A percentile compares a stretch with the other conserved stretches of the same genome.
Evolutionary conservation across 805 yeast species (phyloP).

Genomic region (Wickerhamiella nectarea): DNA sequence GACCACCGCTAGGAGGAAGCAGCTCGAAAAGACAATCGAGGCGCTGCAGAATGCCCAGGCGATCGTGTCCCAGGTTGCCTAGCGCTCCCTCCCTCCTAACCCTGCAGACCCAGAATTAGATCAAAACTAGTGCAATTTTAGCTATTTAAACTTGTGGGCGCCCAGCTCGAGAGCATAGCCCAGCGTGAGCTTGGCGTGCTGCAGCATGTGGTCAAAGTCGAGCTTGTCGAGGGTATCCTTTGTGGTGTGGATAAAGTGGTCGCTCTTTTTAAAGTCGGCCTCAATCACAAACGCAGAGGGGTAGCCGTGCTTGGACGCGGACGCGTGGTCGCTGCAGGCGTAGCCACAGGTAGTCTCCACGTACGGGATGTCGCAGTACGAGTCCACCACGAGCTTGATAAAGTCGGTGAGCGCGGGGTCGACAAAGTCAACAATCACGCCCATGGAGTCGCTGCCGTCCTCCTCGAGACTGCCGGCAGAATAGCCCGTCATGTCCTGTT

Average conservation of each 20-base stretch:
- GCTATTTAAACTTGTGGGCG: neutral
- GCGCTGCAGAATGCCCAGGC: constrained; percentile 78
- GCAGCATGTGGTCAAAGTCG: constrained; percentile 62
- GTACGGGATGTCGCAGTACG: constrained; percentile 55
- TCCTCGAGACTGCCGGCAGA: constrained; percentile 37
- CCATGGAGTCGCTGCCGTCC: constrained; percentile 52
- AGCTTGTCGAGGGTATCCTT: constrained; percentile 72
- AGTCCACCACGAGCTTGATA: constrained; percentile 44
- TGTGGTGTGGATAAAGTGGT: constrained; percentile 61
- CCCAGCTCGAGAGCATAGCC: constrained; percentile 64
- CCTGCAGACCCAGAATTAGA: neutral
- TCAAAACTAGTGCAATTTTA: no score
- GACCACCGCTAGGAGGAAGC: constrained; percentile 88
- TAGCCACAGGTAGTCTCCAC: constrained; percentile 75
- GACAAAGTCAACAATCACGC: constrained; percentile 66
- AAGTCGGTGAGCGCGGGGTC: constrained; percentile 42
- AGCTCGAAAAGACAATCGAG: constrained; percentile 89
- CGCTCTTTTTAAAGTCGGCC: constrained; percentile 47
- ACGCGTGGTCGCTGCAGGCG: constrained; percentile 87
- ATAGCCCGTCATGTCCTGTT: constrained; percentile 91
- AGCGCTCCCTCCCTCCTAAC: neutral
- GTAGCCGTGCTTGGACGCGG: constrained; percentile 69
- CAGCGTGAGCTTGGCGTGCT: constrained; percentile 65
- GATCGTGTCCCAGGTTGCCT: constrained; percentile 40
- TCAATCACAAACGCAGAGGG: constrained; percentile 80